A percentile compares a stretch with the other conserved stretches of the same genome.
These are phyloP conservation scores for Ophiostoma ulmi DNA, from an alignment of 2,329 filamentous ascomycete genomes.

Conservation along the genomic window DNA sequence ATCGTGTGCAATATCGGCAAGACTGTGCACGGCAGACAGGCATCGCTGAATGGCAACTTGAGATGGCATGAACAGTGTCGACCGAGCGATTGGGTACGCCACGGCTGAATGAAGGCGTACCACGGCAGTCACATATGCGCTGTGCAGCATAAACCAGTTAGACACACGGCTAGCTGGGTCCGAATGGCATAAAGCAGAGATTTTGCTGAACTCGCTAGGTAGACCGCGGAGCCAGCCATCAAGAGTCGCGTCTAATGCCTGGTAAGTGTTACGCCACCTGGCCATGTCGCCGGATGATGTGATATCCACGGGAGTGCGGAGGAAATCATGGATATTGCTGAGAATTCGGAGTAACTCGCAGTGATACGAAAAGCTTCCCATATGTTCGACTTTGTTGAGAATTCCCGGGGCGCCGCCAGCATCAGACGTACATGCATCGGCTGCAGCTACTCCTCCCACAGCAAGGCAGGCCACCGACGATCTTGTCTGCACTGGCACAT, in stretches of 20 bases:
- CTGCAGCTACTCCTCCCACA: constrained; percentile 3
- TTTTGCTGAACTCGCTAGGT: constrained; percentile 77
- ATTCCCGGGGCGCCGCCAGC: constrained; percentile 36
- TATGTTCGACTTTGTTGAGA: constrained; percentile 61
- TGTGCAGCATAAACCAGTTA: constrained; percentile 86
- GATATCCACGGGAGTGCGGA: constrained; percentile 85
- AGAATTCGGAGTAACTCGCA: constrained; percentile 83
- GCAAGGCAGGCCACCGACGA: constrained; percentile 45
- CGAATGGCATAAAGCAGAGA: constrained; percentile 68
- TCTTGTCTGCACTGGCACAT: constrained; percentile 75
- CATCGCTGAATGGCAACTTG: constrained; percentile 80
- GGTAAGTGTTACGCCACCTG: constrained; percentile 80
- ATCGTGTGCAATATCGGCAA: constrained; percentile 71
- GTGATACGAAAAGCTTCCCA: constrained; percentile 84
- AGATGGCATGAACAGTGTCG: constrained; percentile 80
- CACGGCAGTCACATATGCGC: constrained; percentile 81
- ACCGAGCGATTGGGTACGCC: constrained; percentile 82
- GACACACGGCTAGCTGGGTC: constrained; percentile 66
- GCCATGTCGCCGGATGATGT: constrained; percentile 77
- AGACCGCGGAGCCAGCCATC: constrained; percentile 79
- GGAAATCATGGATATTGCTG: constrained; percentile 78
- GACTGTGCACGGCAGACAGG: constrained; percentile 74
- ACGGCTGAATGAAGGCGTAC: constrained; percentile 88
- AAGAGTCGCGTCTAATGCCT: constrained; percentile 73
- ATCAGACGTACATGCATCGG: constrained; percentile 8